Base-by-base conservation (phyloP, 805 yeast species). In the Cyberlindnera veronae region DNA sequence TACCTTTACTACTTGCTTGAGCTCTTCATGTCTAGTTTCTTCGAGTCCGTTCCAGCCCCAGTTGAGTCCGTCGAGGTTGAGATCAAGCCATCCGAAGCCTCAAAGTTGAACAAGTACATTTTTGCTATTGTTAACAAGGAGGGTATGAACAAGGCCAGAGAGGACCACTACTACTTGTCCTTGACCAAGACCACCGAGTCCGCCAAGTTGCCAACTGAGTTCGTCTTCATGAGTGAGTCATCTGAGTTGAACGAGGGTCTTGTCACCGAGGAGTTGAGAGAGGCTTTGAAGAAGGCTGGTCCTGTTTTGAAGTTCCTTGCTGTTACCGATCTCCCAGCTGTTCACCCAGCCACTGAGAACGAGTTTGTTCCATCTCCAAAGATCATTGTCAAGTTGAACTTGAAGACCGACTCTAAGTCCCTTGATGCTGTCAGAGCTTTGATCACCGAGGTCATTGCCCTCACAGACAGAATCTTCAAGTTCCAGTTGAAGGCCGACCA, bases 171-270 rank as follows among this genome's bases (percentile, higher is more conserved):
- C 67, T 91, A 69, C 64, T 69, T 91, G 57, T 84, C 95, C 2
- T 72, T 90, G 57, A 86, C 98, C 49, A 85, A 78, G 52, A 86
- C 96, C 30, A 54, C 82, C 30, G 95, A 88, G 59, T 78, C 84
- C 19, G 60, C 72, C 20, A 72, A 75, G 50, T 69, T 91, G 53
- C 95, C 96, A 26, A 53, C 66, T 32, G 78, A 84, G 48, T 85
- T 74, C 57, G 95, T 87, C 20, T 87, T 77, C 66, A 90, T 93
- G 98, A 71, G 84, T 53, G 99, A 93, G 70, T 78, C 78, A 42
- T 72, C 80, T 46, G 98, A 91, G 61, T 71, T 86, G 67, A 88
- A 82, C 50, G 87, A 79, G 5, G 67, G 76, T 42, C 66, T 85
- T 38, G 71, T 74, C 50, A 72, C 79, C 38, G 50, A 55, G n/a